Base-by-base conservation (phyloP, 805 yeast species). In the Lachancea meyersii region DNA sequence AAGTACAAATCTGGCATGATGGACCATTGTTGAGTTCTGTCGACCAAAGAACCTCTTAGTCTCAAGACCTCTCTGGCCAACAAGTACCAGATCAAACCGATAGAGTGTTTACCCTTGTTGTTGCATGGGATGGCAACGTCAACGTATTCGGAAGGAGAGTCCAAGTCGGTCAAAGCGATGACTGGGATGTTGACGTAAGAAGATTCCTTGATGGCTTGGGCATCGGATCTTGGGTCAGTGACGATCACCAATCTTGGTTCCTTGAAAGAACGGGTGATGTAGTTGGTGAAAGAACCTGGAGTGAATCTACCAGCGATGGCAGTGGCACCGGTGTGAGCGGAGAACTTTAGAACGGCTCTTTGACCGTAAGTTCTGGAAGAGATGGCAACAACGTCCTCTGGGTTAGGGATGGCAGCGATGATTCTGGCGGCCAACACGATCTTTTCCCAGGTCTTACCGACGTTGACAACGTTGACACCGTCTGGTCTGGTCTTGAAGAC, bases 261-360 rank as follows among this genome's bases (percentile, higher is more conserved):
- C 80, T 91, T 93, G 96, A 93, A 93, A 64, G 97, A 87, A 78
- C 97, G 91, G 76, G 98, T 93, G 80, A 91, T 93, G 80, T 93
- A 93, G 81, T 93, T 93, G 72, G 99, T 93, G 93, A 93, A 93
- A 79, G 85, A 82, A 86, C 99, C 99, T 77, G 99, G 99, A 66
- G 98, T 93, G 86, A 93, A 93, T 80, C 99, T 88, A 77, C 99
- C 99, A 65, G 98, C 99, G 77, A 93, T 91, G 71, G 99, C 89
- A 63, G 97, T 91, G 62, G 98, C 96, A 75, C 97, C 97, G 65
- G 97, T 89, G 89, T 93, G 97, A 65, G 96, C 86, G 70, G 99
- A 97, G 70, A 84, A 93, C 80, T 93, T 93, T 75, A 93, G 83
- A 62, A 91, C 99, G 69, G 98, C 99, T 81, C 99, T 93, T 80